Evolutionary conservation across 2,329 filamentous ascomycete genomes (phyloP).

Genomic region (Emydomyces testavorans): DNA sequence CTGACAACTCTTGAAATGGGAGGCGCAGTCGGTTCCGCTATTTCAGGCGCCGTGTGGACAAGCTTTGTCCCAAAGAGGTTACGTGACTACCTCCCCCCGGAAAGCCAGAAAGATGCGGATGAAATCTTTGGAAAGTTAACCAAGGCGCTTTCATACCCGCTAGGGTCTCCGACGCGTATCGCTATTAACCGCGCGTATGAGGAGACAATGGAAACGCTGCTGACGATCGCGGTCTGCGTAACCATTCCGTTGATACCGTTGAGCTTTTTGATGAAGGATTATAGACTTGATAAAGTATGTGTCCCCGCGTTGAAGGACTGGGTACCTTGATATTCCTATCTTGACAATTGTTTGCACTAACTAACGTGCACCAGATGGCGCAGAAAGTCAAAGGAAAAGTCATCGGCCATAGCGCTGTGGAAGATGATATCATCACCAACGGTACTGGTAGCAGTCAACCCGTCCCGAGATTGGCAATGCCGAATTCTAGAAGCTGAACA

Average conservation of each 20-base stretch:
- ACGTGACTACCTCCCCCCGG: conserved; percentile 39
- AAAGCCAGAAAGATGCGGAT: conserved; percentile 31
- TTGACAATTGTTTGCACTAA: conserved; percentile 8
- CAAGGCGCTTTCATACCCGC: conserved; percentile 46
- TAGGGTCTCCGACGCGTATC: conserved; percentile 45
- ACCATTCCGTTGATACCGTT: conserved; percentile 47
- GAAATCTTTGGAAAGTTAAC: conserved; percentile 43
- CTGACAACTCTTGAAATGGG: conserved; percentile 51
- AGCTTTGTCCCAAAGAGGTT: conserved; percentile 46
- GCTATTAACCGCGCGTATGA: conserved; percentile 56
- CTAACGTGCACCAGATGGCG: conserved; percentile 11
- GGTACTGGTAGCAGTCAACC: background rate
- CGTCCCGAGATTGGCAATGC: background rate
- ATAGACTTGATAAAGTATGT: conserved; percentile 43
- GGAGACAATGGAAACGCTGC: conserved; percentile 50
- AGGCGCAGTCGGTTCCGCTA: conserved; percentile 47
- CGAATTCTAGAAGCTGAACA: background rate
- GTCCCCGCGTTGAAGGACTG: too few species aligned
- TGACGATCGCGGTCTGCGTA: conserved; percentile 45
- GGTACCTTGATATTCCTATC: too few species aligned
- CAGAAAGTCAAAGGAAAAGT: conserved; percentile 15
- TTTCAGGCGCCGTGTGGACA: conserved; percentile 55
- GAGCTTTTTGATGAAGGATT: conserved; percentile 47
- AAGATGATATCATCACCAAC: conserved; percentile 6
- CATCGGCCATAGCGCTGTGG: conserved; percentile 10